phyloP scores from a whole-genome alignment of 176 grass and related monocot species.

The Juncus effusus region DNA sequence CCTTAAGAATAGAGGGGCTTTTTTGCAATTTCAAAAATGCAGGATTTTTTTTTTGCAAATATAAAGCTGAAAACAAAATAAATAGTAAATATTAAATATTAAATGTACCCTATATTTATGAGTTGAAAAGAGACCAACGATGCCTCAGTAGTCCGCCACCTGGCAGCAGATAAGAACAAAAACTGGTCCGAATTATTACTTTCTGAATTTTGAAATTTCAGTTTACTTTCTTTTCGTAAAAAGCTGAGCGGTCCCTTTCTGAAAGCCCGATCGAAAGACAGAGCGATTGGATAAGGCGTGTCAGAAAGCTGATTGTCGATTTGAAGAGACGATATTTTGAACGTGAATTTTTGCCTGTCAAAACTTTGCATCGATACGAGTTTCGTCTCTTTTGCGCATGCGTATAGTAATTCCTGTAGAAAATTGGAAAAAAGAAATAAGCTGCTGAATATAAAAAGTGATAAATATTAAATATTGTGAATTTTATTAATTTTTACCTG shows the following conservation, averaged over 20 bases:
- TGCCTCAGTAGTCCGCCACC: slow-evolving; percentile 73
- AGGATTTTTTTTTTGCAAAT: no score
- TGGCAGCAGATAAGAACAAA: slow-evolving; percentile 61
- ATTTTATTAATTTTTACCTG: slow-evolving; percentile 43
- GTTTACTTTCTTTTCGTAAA: slow-evolving; percentile 63
- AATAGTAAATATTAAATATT: not conserved
- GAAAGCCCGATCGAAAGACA: slow-evolving; percentile 73
- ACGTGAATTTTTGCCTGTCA: slow-evolving; percentile 62
- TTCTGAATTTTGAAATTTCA: slow-evolving; percentile 42
- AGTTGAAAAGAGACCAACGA: slow-evolving; percentile 74
- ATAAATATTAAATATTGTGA: no score
- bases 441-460: no score
- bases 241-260: slow-evolving; percentile 56
- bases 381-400: slow-evolving; percentile 73
- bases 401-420: slow-evolving; percentile 80
- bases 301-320: slow-evolving; percentile 94
- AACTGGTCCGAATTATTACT: slow-evolving; percentile 37
- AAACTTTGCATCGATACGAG: slow-evolving; percentile 84
- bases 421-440: not conserved
- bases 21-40: no score
- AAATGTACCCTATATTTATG: slow-evolving; percentile 70
- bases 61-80: not conserved
- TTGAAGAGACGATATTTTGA: slow-evolving; percentile 80
- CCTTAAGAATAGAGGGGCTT: no score
- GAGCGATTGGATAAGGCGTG: slow-evolving; percentile 75